These are phyloP conservation scores for Candida alai DNA, from an alignment of 805 yeast species.

Conservation along the genomic window DNA sequence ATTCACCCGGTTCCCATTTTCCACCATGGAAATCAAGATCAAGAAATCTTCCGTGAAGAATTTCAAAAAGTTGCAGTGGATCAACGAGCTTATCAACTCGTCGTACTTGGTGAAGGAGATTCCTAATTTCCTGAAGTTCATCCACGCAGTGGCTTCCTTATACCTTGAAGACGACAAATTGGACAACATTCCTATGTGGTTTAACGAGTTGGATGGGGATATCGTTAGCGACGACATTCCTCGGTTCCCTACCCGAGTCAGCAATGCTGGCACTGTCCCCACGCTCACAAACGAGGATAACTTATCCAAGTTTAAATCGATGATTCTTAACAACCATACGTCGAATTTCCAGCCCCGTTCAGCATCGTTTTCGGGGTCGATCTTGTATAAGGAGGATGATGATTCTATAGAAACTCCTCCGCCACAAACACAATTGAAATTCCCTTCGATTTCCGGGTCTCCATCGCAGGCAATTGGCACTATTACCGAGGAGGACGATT, in stretches of 20 bases:
- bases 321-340: constrained; percentile 29
- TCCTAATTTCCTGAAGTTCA: constrained; percentile 87
- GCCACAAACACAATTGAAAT: neutral
- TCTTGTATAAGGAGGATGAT: constrained; percentile 12
- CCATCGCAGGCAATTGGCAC: constrained; percentile 9
- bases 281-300: constrained; percentile 34
- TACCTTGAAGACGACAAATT: constrained; percentile 87
- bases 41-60: constrained; percentile 30
- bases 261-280: constrained; percentile 32
- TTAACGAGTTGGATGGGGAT: constrained; percentile 76
- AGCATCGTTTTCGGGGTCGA: constrained; percentile 37
- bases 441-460: neutral
- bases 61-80: constrained; percentile 61
- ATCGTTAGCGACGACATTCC: constrained; percentile 61
- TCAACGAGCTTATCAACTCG: constrained; percentile 70
- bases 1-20: constrained; percentile 74
- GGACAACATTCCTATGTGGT: constrained; percentile 92
- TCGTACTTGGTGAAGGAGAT: constrained; percentile 88
- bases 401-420: constrained; percentile 9
- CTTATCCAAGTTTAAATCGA: constrained; percentile 36
- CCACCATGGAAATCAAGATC: constrained; percentile 83
- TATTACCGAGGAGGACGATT: constrained; percentile 67
- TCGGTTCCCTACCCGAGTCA: constrained; percentile 58
- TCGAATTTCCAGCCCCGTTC: constrained; percentile 33
- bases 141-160: constrained; percentile 87